Base-by-base conservation (phyloP, 2,329 filamentous ascomycete species). In the Parastagonospora nodorum region DNA sequence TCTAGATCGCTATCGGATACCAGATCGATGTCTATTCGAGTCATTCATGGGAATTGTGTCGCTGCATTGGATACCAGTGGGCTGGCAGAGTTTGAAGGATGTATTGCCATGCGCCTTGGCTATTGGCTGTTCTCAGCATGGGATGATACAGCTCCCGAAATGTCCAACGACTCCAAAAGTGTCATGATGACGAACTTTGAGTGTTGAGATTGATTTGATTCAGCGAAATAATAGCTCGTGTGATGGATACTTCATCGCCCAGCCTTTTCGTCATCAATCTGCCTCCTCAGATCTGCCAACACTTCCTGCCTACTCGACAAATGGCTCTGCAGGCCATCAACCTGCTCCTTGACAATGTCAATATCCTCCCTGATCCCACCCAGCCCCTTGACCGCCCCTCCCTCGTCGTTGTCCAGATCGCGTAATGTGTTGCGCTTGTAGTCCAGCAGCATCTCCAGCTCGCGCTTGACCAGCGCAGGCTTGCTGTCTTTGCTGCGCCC, bases 391-490 rank as follows among this genome's bases (percentile, higher is more conserved):
- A 73, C 71, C 6, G 63, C 69, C 0, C 90, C 92, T 7, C 83
- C 84, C 47, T 84, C 82, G 28, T 88, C 89, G 57, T 85, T 83
- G 75, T 94, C 88, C 74, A 92, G 68, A 43, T 89, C 92, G 61
- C 85, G 81, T 71, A 93, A 79, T 78, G 87, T 88, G 68, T 85
- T 85, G 72, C 90, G 82, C 84, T 99, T 99, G 75, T 96, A 97
- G 69, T 99, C 94, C 37, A 99, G 80, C 74, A 99, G 76, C 77
- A 96, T 90, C 74, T 97, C 91, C 40, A 97, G 80, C 77, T 99
- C 94, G 57, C 92, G 83, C 82, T 97, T 97, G 49, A 97, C 90
- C 35, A 99, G 81, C 32, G 92, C 90, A 37, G 93, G 93, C 76
- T 92, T 95, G 19, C 85, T 88, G 39, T 92, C 81, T 77, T 83